Evolutionary conservation across 2,329 filamentous ascomycete genomes (phyloP), one percentile per base, ranked within the genome.

Genomic region (Geosmithia putterillii): DNA sequence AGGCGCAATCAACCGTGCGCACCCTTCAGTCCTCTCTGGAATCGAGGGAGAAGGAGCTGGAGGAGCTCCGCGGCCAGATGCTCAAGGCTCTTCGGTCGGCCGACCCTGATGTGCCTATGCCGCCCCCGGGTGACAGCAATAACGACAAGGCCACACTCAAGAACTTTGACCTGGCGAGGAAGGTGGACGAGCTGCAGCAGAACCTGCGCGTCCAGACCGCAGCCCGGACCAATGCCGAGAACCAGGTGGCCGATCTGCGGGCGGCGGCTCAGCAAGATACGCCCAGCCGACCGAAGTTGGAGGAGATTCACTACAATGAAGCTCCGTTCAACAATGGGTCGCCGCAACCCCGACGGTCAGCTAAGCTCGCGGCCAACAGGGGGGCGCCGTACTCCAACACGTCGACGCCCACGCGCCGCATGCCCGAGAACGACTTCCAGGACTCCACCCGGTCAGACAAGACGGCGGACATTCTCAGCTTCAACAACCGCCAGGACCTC

Each of bases 401-500:
- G 7, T 81, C 85, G 3, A 94, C 88, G 0, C 87, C 90, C 3
- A 83, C 79, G 50, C 81, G 86, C 43, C 79, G 81, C 46, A 74
- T 81, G 49, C 74, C 79, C 43, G 78, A 81, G 34, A 70, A 74
- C 38, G 73, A 71, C 20, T 54, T 70, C 28, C 74, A 81, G 48
- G 86, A 94, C 55, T 94, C 89, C 32, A 79, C 76, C 45, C 79
- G 83, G 36, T 95, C 89, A 2, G 90, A 96, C 57, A 76, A 80
- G 45, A 95, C 87, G 1, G 78, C 56, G 20, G 90, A 95, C 58
- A 84, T 87, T 15, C 69, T 88, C 37, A 82, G 81, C 51, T 86
- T 86, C 63, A 90, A 92, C 64, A 87, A 83, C 55, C 81, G 83
- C 35, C 90, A 94, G 81, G 90, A 96, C 57, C 69, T 94, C 46